Evolutionary conservation across 2,329 filamentous ascomycete species (phyloP).

Genomic region (Cladosporium halotolerans): DNA sequence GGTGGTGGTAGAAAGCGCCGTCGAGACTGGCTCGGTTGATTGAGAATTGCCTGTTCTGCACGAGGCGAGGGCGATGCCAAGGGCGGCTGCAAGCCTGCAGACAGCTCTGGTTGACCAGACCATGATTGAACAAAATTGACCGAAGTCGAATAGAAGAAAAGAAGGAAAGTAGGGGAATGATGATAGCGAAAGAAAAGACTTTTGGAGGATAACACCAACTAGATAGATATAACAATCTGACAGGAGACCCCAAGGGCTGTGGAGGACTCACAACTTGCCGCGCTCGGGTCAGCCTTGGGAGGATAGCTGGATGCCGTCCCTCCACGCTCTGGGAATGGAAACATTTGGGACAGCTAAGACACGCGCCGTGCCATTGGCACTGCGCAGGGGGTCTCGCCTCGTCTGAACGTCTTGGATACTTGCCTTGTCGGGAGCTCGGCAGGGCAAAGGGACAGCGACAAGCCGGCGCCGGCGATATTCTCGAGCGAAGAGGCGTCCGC

Average conservation of each 20-base stretch:
- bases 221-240: slow-evolving; percentile 4
- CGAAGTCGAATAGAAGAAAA: not conserved
- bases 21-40: not conserved
- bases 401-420: not conserved
- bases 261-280: not conserved
- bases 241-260: not conserved
- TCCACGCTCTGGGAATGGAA: slow-evolving; percentile 1
- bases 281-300: not conserved
- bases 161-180: not conserved
- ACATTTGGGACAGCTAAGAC: slow-evolving; percentile 8
- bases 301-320: not conserved
- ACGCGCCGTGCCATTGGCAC: slow-evolving; percentile 9
- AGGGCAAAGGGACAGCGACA: not conserved
- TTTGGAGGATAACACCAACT: not conserved
- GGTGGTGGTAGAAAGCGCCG: slow-evolving; percentile 3
- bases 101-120: not conserved
- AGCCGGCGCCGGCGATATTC: not conserved
- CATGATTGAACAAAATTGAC: not conserved
- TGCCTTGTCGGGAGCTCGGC: slow-evolving; percentile 4
- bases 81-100: slow-evolving; percentile 9
- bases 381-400: slow-evolving; percentile 9
- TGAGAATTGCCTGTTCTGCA: slow-evolving; percentile 3
- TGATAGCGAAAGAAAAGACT: not conserved
- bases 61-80: slow-evolving; percentile 2
- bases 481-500: not conserved